A percentile compares a stretch with the other conserved stretches of the same genome.
These are phyloP conservation scores for Penicillium sp. DNA, from an alignment of 2,329 filamentous ascomycete genomes.

Conservation along the genomic window DNA sequence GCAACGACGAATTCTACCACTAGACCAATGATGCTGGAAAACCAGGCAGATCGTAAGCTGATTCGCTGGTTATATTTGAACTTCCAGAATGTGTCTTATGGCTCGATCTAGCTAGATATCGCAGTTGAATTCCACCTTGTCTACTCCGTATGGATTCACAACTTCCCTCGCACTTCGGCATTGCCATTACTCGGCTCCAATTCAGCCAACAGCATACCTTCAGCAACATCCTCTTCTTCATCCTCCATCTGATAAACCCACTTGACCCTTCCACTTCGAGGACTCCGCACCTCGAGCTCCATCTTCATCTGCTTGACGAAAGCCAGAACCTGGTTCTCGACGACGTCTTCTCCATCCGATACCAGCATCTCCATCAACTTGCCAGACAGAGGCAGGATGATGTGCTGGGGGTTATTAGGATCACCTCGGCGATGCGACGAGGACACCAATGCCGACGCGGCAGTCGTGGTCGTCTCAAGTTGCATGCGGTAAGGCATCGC, in stretches of 20 bases:
- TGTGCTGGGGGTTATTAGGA: conserved; percentile 49
- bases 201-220: conserved; percentile 53
- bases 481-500: conserved; percentile 46
- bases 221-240: conserved; percentile 50
- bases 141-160: conserved; percentile 20
- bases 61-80: conserved; percentile 7
- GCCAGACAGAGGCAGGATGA: conserved; percentile 56
- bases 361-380: conserved; percentile 59
- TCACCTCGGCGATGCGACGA: conserved; percentile 50
- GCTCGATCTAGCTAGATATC: too few relatives aligned
- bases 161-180: conserved; percentile 31
- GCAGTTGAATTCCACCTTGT: not conserved
- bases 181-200: conserved; percentile 36
- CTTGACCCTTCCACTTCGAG: conserved; percentile 46
- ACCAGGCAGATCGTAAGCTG: conserved; percentile 2
- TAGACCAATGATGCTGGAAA: conserved; percentile 43
- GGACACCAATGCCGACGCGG: conserved; percentile 38
- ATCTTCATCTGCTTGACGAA: conserved; percentile 67
- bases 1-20: conserved; percentile 47
- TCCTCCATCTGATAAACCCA: conserved; percentile 55
- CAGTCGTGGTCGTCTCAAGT: conserved; percentile 46
- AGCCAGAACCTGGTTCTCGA: conserved; percentile 52
- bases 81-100: not conserved
- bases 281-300: conserved; percentile 60
- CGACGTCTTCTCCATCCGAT: conserved; percentile 49